phyloP scores from a whole-genome alignment of 495 filamentous ascomycete species.

The Terfezia claveryi region DNA sequence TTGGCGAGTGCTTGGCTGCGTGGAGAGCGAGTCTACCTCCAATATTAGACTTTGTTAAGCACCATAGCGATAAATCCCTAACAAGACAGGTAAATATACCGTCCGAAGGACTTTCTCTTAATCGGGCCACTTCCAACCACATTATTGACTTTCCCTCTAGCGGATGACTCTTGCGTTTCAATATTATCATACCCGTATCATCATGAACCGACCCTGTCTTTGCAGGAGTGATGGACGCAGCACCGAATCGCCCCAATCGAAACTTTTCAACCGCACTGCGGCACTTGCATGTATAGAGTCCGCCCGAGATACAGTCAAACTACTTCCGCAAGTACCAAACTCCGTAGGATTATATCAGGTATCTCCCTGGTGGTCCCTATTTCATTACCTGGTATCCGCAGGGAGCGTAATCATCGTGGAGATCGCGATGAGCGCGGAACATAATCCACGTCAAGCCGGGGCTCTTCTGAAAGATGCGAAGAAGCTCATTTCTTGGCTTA shows the following conservation, averaged over 20 bases:
- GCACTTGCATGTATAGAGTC: conserved; percentile 36
- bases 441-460: conserved; percentile 31
- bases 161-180: conserved; percentile 31
- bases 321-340: conserved; percentile 25
- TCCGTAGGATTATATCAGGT: conserved; percentile 1
- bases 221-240: conserved; percentile 28
- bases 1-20: conserved; percentile 29
- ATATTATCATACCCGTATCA: conserved; percentile 36
- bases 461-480: conserved; percentile 32
- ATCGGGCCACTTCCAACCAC: not conserved
- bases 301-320: conserved; percentile 31
- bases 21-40: conserved; percentile 33
- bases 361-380: conserved; percentile 38
- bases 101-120: not conserved
- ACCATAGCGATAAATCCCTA: too few species aligned
- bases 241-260: conserved; percentile 24
- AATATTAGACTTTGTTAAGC: conserved; percentile 26
- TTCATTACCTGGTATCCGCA: conserved; percentile 43
- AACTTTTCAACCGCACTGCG: conserved; percentile 27
- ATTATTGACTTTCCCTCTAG: conserved; percentile 8
- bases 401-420: conserved; percentile 37
- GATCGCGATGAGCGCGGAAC: conserved; percentile 30
- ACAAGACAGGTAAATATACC: too few species aligned
- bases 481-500: conserved; percentile 33
- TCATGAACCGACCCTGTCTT: conserved; percentile 39